Evolutionary conservation across 495 filamentous ascomycete genomes (phyloP), one percentile per base, ranked within the genome.

Genomic region (Xeromyces bisporus): DNA sequence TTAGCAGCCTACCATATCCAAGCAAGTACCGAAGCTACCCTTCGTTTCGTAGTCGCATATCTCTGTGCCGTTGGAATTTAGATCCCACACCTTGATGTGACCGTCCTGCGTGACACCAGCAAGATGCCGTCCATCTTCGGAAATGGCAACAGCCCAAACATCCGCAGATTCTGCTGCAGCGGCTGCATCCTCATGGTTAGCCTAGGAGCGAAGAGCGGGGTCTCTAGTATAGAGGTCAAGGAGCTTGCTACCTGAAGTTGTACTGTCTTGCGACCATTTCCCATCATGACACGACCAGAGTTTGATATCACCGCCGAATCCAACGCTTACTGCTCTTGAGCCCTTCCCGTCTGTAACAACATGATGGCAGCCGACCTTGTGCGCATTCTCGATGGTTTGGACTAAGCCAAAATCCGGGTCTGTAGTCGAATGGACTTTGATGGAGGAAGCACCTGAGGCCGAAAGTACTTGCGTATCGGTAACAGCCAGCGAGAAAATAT

Each of bases 341-440:
- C 84, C 87, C 32, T 72, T 60, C 27, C 51, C 62, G 29, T 78
- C 75, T 9, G 75, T 77, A 17, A 66, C 69, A 24, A 93, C 51
- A 52, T 97, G 89, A 55, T 97, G 89, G 45, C 80, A 82, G 33
- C 89, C 89, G 18, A 91, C 65, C 31, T 73, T 71, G 55, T 97
- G 89, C 6, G 73, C 84, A 28, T 60, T 66, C 8, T 69, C 47
- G 36, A 96, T 66, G 5, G 75, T 76, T 49, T 96, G 89, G 0
- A 63, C 54, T 34, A 91, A 66, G 3, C 81, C 71, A 35, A 84
- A 84, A 11, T 76, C 68, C 13, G 77, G 53, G 10, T 75, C 59
- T 18, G 55, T 62, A 11, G 75, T 85, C 26, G 69, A 71, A 60
- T 91, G 73, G 36, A 96, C 60, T 38, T 75, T 75, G 26, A 96